Evolutionary conservation across 2,329 filamentous ascomycete species (phyloP).

Genomic region (Exophiala oligosperma): DNA sequence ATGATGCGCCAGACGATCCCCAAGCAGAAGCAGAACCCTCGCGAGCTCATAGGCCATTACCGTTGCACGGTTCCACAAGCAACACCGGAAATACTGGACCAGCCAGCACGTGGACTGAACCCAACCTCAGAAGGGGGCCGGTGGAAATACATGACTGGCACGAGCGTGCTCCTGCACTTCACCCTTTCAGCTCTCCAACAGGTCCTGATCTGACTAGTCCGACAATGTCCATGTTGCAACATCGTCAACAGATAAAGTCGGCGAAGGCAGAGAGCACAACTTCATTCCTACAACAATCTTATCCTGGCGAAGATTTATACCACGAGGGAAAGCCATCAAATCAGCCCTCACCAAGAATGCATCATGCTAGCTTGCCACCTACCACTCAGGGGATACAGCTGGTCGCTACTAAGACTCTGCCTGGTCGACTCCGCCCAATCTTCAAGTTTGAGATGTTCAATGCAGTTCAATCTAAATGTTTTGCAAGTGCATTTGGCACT

Average conservation of each 20-base stretch:
- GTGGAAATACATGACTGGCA: not conserved
- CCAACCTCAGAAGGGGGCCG: slow-evolving; percentile 3
- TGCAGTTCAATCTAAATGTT: slow-evolving; percentile 79
- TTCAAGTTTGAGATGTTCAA: slow-evolving; percentile 79
- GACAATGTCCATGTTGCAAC: slow-evolving; percentile 14
- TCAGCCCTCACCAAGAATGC: not conserved
- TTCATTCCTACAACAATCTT: not conserved
- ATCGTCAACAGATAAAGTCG: slow-evolving; percentile 9
- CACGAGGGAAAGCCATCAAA: too few relatives aligned
- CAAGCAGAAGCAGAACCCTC: not conserved
- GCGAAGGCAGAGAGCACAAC: not conserved
- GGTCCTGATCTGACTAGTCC: slow-evolving; percentile 18
- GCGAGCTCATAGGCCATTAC: slow-evolving; percentile 9
- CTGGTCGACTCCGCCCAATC: slow-evolving; percentile 67
- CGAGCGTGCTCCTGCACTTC: not conserved
- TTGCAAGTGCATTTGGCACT: slow-evolving; percentile 63
- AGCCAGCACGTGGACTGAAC: too few relatives aligned
- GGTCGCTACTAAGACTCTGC: slow-evolving; percentile 60
- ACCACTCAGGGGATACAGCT: slow-evolving; percentile 61
- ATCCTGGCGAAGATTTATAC: not conserved
- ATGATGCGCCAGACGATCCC: not conserved
- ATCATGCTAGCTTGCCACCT: slow-evolving; percentile 32
- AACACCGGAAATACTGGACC: not conserved
- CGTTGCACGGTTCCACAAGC: slow-evolving; percentile 2
- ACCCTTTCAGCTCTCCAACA: slow-evolving; percentile 20